phyloP scores from a whole-genome alignment of 441 rosid species.

The Sinapis alba region DNA sequence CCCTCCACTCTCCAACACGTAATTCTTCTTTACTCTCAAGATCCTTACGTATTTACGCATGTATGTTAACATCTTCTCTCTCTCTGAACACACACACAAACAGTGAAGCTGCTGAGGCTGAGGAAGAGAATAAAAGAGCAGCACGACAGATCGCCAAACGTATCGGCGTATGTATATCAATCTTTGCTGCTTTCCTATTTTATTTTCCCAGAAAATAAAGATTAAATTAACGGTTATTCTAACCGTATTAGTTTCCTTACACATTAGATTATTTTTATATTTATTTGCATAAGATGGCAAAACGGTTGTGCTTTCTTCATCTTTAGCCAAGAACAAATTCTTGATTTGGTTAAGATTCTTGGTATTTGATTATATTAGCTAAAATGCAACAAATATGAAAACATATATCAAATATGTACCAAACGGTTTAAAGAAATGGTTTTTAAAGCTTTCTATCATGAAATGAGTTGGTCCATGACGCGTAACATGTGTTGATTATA shows the following conservation, averaged over 20 bases:
- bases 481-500: conserved; percentile 1
- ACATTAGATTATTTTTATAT: neutral
- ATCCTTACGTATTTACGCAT: neutral
- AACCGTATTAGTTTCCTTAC: conserved; percentile 5
- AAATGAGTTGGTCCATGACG: conserved; percentile 8
- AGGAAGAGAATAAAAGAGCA: conserved; percentile 42
- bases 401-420: neutral
- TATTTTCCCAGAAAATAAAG: neutral
- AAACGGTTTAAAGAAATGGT: neutral
- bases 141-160: conserved; percentile 47
- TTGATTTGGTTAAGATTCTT: neutral
- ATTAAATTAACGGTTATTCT: neutral
- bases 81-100: conserved; percentile 42
- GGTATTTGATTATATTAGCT: neutral
- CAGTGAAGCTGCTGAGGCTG: conserved; percentile 47
- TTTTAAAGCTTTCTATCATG: neutral
- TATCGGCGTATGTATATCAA: conserved; percentile 46
- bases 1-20: conserved; percentile 42
- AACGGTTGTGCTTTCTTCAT: conserved; percentile 19
- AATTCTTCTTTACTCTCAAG: neutral
- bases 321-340: neutral
- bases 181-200: neutral
- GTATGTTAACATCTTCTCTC: too few species aligned
- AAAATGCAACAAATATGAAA: neutral
- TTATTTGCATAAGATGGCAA: neutral